Evolutionary conservation across 352 stramenopile species (phyloP).

Genomic region (Globisporangium echinulatum): DNA sequence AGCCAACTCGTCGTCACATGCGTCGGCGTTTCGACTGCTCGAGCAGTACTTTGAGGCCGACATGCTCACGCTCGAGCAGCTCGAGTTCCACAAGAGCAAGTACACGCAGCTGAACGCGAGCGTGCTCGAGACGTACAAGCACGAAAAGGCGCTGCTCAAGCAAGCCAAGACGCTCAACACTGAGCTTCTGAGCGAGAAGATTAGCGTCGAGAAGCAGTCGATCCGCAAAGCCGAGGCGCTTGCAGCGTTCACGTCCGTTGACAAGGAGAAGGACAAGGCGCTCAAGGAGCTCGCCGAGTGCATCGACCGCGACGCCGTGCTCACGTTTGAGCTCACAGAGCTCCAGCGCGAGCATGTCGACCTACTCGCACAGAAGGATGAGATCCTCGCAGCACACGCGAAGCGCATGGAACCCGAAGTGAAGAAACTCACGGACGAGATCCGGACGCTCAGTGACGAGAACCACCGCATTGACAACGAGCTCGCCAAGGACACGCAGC

Average conservation of each 20-base stretch:
- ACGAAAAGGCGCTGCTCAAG: conserved; percentile 76
- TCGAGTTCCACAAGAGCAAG: conserved; percentile 80
- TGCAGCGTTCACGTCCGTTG: conserved; percentile 56
- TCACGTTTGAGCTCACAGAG: conserved; percentile 86
- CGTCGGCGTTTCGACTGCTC: conserved; percentile 67
- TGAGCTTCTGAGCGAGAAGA: conserved; percentile 82
- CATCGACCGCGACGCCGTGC: conserved; percentile 70
- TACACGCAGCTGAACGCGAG: conserved; percentile 64
- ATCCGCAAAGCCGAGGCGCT: conserved; percentile 82
- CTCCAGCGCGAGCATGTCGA: conserved; percentile 79
- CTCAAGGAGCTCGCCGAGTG: conserved; percentile 73
- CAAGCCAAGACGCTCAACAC: conserved; percentile 80
- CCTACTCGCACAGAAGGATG: conserved; percentile 61
- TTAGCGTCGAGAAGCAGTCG: conserved; percentile 80
- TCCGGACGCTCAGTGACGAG: conserved; percentile 57
- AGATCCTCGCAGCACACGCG: conserved; percentile 67
- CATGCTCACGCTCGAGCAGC: conserved; percentile 71
- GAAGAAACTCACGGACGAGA: conserved; percentile 60
- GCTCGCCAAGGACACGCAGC: conserved; percentile 58
- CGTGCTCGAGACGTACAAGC: conserved; percentile 73
- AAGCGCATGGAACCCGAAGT: conserved; percentile 84
- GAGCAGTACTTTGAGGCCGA: conserved; percentile 84
- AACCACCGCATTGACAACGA: conserved; percentile 61
- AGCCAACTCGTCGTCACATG: conserved; percentile 44
- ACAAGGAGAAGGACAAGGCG: conserved; percentile 77